phyloP scores from a whole-genome alignment of 305 asterid genomes.

The Nicotiana rustica region DNA sequence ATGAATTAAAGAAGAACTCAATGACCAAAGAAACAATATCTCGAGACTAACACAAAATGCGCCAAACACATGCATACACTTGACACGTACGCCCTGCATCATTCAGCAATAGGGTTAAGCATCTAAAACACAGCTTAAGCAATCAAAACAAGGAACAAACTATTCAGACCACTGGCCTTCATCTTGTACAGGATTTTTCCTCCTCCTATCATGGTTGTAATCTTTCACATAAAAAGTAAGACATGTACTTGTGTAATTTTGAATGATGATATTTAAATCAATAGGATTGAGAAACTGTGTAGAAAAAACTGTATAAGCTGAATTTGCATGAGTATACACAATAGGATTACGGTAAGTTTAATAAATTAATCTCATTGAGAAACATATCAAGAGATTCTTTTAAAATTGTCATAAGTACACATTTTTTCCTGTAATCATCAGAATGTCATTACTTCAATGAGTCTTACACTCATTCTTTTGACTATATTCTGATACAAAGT shows the following conservation, averaged over 20 bases:
- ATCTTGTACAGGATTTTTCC: background rate
- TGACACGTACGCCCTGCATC: background rate
- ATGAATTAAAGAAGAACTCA: background rate
- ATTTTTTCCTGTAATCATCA: background rate
- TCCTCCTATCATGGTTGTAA: background rate
- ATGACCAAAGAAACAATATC: background rate
- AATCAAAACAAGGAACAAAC: background rate
- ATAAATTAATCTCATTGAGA: background rate
- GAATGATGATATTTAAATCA: background rate
- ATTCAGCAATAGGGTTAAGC: background rate
- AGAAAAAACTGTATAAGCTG: background rate
- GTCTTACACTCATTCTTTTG: background rate
- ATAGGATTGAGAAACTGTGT: background rate
- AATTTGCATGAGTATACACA: background rate
- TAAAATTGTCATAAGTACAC: background rate
- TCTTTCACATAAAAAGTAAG: background rate
- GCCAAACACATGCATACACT: background rate
- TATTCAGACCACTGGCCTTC: background rate
- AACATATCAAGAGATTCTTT: background rate
- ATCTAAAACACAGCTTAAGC: background rate
- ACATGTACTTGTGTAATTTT: background rate
- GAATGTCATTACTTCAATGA: background rate
- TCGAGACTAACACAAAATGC: constrained; percentile 3
- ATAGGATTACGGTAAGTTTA: background rate
- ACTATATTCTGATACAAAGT: constrained; percentile 12